Percentiles rank a stretch among this genome's conserved stretches.
These are phyloP conservation scores for Medicago lupulina DNA, from an alignment of 306 rosid species.

Conservation along the genomic window DNA sequence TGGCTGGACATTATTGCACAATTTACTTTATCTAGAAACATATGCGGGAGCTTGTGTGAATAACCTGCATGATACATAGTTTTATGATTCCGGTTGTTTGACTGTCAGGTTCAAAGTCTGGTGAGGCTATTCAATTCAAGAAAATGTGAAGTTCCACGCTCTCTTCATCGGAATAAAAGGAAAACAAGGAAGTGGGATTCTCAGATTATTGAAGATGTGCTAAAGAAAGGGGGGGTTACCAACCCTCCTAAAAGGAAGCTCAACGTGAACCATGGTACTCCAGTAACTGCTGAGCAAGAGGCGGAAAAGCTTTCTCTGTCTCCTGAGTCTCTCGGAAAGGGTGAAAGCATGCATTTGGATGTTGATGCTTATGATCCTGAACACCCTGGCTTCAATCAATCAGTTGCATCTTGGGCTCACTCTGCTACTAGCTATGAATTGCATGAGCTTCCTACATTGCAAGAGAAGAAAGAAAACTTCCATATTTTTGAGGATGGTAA, in stretches of 20 bases:
- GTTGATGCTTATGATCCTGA: conserved; percentile 44
- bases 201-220: conserved; percentile 5
- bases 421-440: conserved; percentile 27
- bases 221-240: conserved; percentile 24
- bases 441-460: conserved; percentile 31
- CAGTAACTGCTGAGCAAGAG: conserved; percentile 31
- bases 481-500: conserved; percentile 1
- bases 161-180: background rate
- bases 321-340: conserved; percentile 14
- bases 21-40: conserved; percentile 4
- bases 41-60: too few relatives aligned
- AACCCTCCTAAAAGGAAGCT: conserved; percentile 31
- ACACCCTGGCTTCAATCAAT: conserved; percentile 39
- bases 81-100: background rate
- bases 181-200: background rate
- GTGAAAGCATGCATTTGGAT: conserved; percentile 28
- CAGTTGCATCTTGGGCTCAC: background rate
- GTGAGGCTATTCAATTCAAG: conserved; percentile 45
- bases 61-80: too few relatives aligned
- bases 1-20: conserved; percentile 14
- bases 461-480: conserved; percentile 30
- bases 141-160: conserved; percentile 19
- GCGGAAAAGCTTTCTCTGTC: conserved; percentile 28
- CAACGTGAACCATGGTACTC: background rate
- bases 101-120: conserved; percentile 39